Evolutionary conservation across 495 filamentous ascomycete genomes (phyloP).

Genomic region (Xylaria bambusicola): DNA sequence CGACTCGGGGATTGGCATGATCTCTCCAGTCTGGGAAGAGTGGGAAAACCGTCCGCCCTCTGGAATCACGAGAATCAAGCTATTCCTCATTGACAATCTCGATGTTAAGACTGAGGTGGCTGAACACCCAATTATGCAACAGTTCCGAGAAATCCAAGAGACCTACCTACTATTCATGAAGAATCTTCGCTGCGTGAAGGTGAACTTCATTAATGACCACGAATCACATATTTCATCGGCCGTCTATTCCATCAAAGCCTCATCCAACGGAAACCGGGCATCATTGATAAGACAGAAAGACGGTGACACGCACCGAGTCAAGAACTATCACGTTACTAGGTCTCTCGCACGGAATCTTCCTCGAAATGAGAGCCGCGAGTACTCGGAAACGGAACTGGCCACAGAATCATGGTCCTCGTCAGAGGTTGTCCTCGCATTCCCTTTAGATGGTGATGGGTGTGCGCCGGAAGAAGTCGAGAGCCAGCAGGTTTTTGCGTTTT

Average conservation of each 20-base stretch:
- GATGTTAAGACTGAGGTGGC: slow-evolving; percentile 14
- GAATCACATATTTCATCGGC: slow-evolving; percentile 13
- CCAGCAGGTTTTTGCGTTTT: slow-evolving; percentile 40
- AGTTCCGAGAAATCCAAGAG: slow-evolving; percentile 37
- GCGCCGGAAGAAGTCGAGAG: slow-evolving; percentile 28
- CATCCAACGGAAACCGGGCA: slow-evolving; percentile 4
- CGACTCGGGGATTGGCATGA: slow-evolving; percentile 47
- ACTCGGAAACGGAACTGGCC: slow-evolving; percentile 24
- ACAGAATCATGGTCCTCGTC: slow-evolving; percentile 25
- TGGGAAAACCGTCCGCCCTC: slow-evolving; percentile 18
- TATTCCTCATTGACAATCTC: slow-evolving; percentile 33
- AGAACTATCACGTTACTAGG: slow-evolving; percentile 29
- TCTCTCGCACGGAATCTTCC: slow-evolving; percentile 26
- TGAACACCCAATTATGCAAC: slow-evolving; percentile 27
- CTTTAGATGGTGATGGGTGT: slow-evolving; percentile 25
- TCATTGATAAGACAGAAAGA: not conserved
- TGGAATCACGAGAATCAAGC: slow-evolving; percentile 37
- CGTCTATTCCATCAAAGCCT: slow-evolving; percentile 11
- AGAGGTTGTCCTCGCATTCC: slow-evolving; percentile 45
- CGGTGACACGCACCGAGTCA: not conserved
- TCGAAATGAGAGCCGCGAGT: slow-evolving; percentile 36
- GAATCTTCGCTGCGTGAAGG: slow-evolving; percentile 35
- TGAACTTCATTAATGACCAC: slow-evolving; percentile 31
- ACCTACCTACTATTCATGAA: slow-evolving; percentile 43
- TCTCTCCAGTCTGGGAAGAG: slow-evolving; percentile 43